Conservation (phyloP, 345 rosid genomes). For the Turnera subulata region DNA sequence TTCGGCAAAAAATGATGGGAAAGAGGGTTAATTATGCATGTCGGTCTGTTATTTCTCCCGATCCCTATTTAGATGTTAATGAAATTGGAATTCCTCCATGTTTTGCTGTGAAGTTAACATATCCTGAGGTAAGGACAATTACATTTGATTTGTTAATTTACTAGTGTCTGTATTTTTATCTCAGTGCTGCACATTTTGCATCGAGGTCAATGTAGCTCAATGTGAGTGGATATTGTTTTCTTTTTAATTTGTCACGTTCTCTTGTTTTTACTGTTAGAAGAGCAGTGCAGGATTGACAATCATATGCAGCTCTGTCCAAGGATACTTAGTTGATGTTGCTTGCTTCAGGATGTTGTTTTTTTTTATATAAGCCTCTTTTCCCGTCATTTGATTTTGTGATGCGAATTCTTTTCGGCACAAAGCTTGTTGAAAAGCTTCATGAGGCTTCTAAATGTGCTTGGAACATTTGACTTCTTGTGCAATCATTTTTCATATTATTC, state of each 20-base stretch:
- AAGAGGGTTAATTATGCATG: conserved; percentile 98
- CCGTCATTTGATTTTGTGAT: neutral
- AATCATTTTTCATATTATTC: neutral
- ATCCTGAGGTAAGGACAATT: conserved; percentile 72
- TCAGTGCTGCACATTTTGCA: neutral
- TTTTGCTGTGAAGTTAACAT: conserved; percentile 79
- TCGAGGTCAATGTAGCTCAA: too few species aligned
- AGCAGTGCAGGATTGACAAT: neutral
- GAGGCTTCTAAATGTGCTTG: neutral
- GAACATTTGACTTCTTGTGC: neutral
- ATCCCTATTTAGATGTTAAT: conserved; percentile 91
- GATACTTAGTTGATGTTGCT: too few species aligned
- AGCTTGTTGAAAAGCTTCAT: neutral
- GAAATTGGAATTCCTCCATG: conserved; percentile 97
- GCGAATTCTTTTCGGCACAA: neutral
- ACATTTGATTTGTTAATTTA: neutral
- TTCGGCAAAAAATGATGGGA: conserved; percentile 99
- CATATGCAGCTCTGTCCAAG: too few species aligned
- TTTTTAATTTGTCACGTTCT: neutral
- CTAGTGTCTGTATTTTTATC: neutral
- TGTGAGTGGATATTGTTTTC: too few species aligned
- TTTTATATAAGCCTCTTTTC: neutral
- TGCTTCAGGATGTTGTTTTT: too few species aligned
- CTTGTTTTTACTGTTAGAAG: neutral
- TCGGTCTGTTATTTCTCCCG: conserved; percentile 98